Evolutionary conservation across 768 basidiomycete genomes (phyloP), one percentile per base, ranked within the genome.

Genomic region (Tylopilus sp.): DNA sequence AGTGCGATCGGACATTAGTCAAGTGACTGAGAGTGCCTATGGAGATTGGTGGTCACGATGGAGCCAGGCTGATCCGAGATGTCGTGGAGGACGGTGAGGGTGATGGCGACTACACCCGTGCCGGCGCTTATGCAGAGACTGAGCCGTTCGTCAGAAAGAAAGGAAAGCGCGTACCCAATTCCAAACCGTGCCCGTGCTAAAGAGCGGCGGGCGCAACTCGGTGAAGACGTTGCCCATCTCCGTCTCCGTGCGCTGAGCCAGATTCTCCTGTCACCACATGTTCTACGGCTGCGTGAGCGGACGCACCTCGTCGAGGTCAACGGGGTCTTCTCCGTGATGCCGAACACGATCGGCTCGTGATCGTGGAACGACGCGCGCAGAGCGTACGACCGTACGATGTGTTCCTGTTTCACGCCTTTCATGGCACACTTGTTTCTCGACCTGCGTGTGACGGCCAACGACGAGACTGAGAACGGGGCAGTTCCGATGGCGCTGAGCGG

Each of bases 261-360:
- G 43, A 96, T 78, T 3, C 94, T 94, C 38, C 92, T 94, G 66
- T 96, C 94, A n/a, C 94, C 94, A 97, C 49, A 96, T 81, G 92
- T 96, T 97, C 94, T 96, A 73, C 25, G n/a, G n/a, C n/a, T n/a
- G n/a, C n/a, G n/a, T n/a, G n/a, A n/a, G n/a, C n/a, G 33, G 40
- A 54, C 77, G 64, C 57, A 91, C 94, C 83, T 97, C 96, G 76
- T 97, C 94, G 5, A 96, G 76, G 64, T 95, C 94, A 92, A 96
- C 3, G 89, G 88, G 0, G 89, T 93, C 63, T 90, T 86, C 63
- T 97, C 94, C 17, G 71, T 74, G 22, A 97, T 74, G 29, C 65
- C 73, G 54, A 95, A 64, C 33, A 50, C 22, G 45, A 61, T 48
- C 36, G 48, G 45, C 19, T n/a, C n/a, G n/a, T n/a, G 28, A 4